Percentiles rank a stretch among this genome's conserved stretches.
These are phyloP conservation scores for Ailanthus altissimus DNA, from an alignment of 345 rosid genomes.

Conservation along the genomic window DNA sequence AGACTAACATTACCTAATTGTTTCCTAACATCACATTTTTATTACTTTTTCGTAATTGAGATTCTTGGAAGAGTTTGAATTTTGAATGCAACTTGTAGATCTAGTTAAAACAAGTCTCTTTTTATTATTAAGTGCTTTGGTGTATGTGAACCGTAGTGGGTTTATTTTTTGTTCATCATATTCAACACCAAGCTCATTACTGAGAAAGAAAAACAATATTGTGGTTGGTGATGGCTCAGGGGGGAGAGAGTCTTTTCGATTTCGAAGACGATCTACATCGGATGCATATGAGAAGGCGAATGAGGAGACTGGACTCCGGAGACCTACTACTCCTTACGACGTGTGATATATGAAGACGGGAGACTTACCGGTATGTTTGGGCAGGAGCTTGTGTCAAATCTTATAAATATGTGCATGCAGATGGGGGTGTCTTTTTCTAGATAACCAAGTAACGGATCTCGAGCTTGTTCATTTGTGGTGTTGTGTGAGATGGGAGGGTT, in stretches of 20 bases:
- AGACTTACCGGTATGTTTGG: too few species aligned
- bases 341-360: conserved; percentile 52
- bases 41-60: background rate
- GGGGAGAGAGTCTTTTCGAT: conserved; percentile 74
- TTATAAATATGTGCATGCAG: background rate
- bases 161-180: background rate
- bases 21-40: too few species aligned
- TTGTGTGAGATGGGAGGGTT: background rate
- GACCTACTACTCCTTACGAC: conserved; percentile 80
- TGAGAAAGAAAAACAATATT: background rate
- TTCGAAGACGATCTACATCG: conserved; percentile 75
- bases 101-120: background rate
- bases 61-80: too few species aligned
- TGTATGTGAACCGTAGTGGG: background rate
- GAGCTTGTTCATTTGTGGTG: background rate
- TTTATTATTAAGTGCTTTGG: background rate
- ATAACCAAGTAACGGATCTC: background rate
- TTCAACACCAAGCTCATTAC: background rate
- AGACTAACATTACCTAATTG: background rate
- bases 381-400: too few species aligned
- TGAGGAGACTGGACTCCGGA: conserved; percentile 67
- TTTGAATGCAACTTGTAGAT: background rate
- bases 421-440: background rate
- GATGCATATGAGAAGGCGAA: conserved; percentile 70
- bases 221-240: conserved; percentile 16